phyloP scores from a whole-genome alignment of 164 flowering plant genomes.

The Aristolochia californica region DNA sequence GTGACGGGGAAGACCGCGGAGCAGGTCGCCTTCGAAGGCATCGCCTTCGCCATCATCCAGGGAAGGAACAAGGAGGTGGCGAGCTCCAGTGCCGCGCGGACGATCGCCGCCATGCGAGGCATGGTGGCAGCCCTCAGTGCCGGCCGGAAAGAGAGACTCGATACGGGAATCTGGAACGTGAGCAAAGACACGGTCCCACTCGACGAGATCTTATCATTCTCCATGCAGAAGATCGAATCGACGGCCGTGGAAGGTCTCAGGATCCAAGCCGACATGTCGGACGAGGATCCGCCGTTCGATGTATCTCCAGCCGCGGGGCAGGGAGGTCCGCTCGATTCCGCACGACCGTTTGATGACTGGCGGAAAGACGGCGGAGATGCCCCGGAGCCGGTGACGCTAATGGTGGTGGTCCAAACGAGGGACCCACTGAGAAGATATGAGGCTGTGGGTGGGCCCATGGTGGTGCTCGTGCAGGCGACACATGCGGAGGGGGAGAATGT shows the following conservation, averaged over 20 bases:
- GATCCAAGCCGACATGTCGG: slow-evolving; percentile 77
- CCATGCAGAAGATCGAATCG: slow-evolving; percentile 76
- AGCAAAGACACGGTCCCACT: slow-evolving; percentile 40
- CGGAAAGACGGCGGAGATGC: slow-evolving; percentile 11
- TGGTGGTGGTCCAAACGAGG: slow-evolving; percentile 52
- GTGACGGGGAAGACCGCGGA: slow-evolving; percentile 80
- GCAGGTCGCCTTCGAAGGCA: slow-evolving; percentile 92
- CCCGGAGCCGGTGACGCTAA: slow-evolving; percentile 25
- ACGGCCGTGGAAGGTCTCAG: slow-evolving; percentile 69
- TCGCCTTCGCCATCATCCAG: slow-evolving; percentile 75
- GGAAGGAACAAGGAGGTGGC: slow-evolving; percentile 87
- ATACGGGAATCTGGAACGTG: slow-evolving; percentile 79
- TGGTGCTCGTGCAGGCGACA: slow-evolving; percentile 50
- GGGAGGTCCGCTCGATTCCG: slow-evolving; percentile 29
- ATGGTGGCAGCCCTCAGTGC: slow-evolving; percentile 56
- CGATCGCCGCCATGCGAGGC: slow-evolving; percentile 53
- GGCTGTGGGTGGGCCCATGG: slow-evolving; percentile 72
- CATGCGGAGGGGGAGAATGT: slow-evolving; percentile 33
- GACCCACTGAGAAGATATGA: slow-evolving; percentile 77
- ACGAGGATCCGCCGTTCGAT: slow-evolving; percentile 86
- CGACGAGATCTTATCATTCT: slow-evolving; percentile 70
- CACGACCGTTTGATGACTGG: slow-evolving; percentile 62
- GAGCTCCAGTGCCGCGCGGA: slow-evolving; percentile 82
- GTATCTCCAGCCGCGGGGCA: slow-evolving; percentile 39
- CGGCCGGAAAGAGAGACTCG: slow-evolving; percentile 67